A percentile compares a stretch with the other conserved stretches of the same genome.
phyloP scores from a whole-genome alignment of 805 yeast species.

The Yamadazyma akitaensis region DNA sequence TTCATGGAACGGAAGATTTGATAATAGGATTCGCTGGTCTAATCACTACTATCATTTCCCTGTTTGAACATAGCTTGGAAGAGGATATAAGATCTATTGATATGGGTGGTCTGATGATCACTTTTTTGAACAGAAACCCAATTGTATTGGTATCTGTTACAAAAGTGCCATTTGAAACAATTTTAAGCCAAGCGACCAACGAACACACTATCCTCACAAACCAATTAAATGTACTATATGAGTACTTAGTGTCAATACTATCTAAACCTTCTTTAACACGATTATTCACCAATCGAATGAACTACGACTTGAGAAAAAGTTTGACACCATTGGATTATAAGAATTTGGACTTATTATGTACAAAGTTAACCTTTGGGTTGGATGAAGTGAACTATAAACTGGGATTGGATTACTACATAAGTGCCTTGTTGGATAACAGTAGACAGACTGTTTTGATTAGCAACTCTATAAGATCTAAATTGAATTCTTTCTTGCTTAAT shows the following conservation, averaged over 20 bases:
- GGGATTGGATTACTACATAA: slow-evolving; percentile 25
- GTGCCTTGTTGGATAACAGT: slow-evolving; percentile 24
- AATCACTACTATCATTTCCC: slow-evolving; percentile 72
- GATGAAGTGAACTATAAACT: not conserved
- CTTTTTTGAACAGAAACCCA: slow-evolving; percentile 62
- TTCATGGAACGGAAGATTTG: slow-evolving; percentile 67
- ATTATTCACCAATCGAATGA: slow-evolving; percentile 66
- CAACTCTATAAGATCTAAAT: slow-evolving; percentile 52
- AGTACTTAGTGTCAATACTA: slow-evolving; percentile 75
- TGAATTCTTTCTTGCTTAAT: slow-evolving; percentile 51
- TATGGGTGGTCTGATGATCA: slow-evolving; percentile 47
- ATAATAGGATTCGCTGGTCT: slow-evolving; percentile 73
- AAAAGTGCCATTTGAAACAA: slow-evolving; percentile 43
- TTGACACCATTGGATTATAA: slow-evolving; percentile 72
- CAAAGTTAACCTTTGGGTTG: slow-evolving; percentile 35
- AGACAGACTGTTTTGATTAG: slow-evolving; percentile 39
- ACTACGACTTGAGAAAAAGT: slow-evolving; percentile 75
- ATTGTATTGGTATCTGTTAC: slow-evolving; percentile 71
- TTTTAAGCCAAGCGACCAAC: slow-evolving; percentile 13
- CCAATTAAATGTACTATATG: slow-evolving; percentile 71
- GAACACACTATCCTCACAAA: slow-evolving; percentile 21
- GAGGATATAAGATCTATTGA: slow-evolving; percentile 49
- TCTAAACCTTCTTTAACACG: slow-evolving; percentile 75
- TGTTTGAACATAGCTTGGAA: slow-evolving; percentile 48
- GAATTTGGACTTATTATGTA: slow-evolving; percentile 59